phyloP scores from a whole-genome alignment of 176 grass and related monocot species.

The Puccinellia tenuiflora region DNA sequence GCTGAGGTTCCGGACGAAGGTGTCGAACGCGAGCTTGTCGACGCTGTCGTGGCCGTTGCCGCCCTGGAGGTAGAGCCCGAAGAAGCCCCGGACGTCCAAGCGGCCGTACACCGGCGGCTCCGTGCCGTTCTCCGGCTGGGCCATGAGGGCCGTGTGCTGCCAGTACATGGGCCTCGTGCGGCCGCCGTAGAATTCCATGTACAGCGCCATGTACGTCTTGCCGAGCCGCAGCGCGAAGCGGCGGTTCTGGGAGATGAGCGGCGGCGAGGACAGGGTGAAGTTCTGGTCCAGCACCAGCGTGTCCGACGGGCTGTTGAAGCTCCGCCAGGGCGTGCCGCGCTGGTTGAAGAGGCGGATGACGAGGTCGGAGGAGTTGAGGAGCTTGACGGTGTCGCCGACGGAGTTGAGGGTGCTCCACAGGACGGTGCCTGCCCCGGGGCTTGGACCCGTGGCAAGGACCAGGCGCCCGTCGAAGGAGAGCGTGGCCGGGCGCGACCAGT shows the following conservation, averaged over 20 bases:
- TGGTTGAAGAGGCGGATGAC: conserved; percentile 16
- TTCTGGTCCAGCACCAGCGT: conserved; percentile 70
- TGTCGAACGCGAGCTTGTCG: conserved; percentile 60
- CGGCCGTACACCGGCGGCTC: conserved; percentile 43
- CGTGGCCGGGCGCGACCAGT: conserved; percentile 41
- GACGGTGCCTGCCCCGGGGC: not conserved
- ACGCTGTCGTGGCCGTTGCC: conserved; percentile 9
- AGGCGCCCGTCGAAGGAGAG: conserved; percentile 53
- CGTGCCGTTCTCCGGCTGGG: conserved; percentile 14
- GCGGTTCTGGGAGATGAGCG: conserved; percentile 44
- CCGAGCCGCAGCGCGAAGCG: conserved; percentile 40
- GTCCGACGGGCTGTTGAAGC: conserved; percentile 54
- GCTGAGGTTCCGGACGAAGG: conserved; percentile 33
- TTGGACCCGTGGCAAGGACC: conserved; percentile 28
- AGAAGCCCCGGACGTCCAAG: conserved; percentile 53
- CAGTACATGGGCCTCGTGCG: conserved; percentile 37
- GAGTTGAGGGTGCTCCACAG: conserved; percentile 34
- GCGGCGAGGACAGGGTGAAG: conserved; percentile 36
- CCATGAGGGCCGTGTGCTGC: conserved; percentile 29
- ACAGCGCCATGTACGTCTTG: conserved; percentile 34
- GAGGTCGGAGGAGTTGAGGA: conserved; percentile 63
- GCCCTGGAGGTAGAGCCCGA: conserved; percentile 43
- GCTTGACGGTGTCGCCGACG: conserved; percentile 33
- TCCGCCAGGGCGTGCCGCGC: conserved; percentile 33
- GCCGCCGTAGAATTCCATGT: conserved; percentile 48